Base-by-base conservation (phyloP, 2,329 filamentous ascomycete genomes). In the Fusarium xyrophilum region DNA sequence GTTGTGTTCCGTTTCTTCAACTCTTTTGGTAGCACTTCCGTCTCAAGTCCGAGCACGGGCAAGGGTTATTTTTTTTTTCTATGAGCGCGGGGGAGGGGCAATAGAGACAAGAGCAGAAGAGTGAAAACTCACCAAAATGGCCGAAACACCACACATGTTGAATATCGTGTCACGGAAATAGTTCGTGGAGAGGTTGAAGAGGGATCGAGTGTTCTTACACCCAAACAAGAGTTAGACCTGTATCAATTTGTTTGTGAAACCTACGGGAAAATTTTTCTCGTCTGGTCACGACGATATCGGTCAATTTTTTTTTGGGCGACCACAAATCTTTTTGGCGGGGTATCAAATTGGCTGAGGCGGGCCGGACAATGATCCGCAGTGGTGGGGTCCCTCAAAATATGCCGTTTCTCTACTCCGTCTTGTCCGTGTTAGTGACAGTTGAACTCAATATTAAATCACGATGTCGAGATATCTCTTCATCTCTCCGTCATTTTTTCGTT, bases 81-180 rank as follows among this genome's bases (percentile, higher is more conserved):
- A 11, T 55, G 61, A 65, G 62, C 63, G 63, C 56, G 63, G 63
- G 62, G 62, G 62, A 65, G 65, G 54, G 60, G 65, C 65, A 55
- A n/a, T 43, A 63, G 36, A 47, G 32, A 35, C 30, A 50, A 35
- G 30, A 63, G 47, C 52, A 47, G 30, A 54, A 33, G 42, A 63
- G 35, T 46, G 43, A 43, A 46, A 54, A 60, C 67, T 52, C 33
- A 69, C 67, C 62, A 69, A 66, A 35, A 69, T 69, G 61, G 47
- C 67, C 43, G 62, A 65, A 63, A 69, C 63, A 69, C 67, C 67
- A 67, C 67, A 69, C 67, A 69, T 69, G 28, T 46, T 65, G 54
- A 60, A 65, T 65, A 65, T 43, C 42, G 47, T 55, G 32, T 55
- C 43, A 65, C 61, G 47, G 53, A 46, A 50, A 36, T 36, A 25